Evolutionary conservation across 2,329 filamentous ascomycete genomes (phyloP).

Genomic region (Curvularia lunata): DNA sequence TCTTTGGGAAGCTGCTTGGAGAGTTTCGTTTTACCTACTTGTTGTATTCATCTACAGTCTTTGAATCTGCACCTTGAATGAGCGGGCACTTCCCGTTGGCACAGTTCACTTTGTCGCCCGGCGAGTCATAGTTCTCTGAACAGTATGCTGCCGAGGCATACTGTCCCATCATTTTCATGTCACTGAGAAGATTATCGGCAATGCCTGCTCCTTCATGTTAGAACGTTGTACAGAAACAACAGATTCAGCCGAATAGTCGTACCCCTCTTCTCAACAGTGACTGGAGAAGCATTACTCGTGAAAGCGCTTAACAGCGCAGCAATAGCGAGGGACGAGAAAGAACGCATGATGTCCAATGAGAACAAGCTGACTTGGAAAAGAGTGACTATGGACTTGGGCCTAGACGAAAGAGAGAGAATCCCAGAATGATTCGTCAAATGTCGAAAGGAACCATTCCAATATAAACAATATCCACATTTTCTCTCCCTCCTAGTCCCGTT

Average conservation of each 20-base stretch:
- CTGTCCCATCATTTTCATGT: conserved; percentile 47
- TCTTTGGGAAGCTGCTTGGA: not conserved
- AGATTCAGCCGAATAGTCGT: not conserved
- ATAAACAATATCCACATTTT: not conserved
- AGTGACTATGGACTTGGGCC: conserved; percentile 1
- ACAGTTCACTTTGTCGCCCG: conserved; percentile 54
- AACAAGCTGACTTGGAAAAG: conserved; percentile 12
- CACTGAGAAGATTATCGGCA: conserved; percentile 24
- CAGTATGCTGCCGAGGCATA: conserved; percentile 63
- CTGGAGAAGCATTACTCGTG: conserved; percentile 27
- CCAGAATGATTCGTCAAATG: not conserved
- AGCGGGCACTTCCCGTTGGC: conserved; percentile 56
- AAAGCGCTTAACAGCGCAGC: conserved; percentile 16
- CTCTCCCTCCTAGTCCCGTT: not conserved
- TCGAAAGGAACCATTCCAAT: not conserved
- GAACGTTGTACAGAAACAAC: not conserved
- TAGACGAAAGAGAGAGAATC: not conserved
- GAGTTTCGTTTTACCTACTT: conserved; percentile 14
- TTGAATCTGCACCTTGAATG: conserved; percentile 55
- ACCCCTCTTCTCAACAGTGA: conserved; percentile 26
- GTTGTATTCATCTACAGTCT: conserved; percentile 54
- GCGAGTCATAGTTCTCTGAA: conserved; percentile 53
- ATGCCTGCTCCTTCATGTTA: conserved; percentile 23
- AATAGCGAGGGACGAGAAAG: conserved; percentile 21
- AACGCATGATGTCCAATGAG: conserved; percentile 16